Evolutionary conservation across 1,284 basidiomycete genomes (phyloP).

Genomic region (Agroathelia rolfsii): DNA sequence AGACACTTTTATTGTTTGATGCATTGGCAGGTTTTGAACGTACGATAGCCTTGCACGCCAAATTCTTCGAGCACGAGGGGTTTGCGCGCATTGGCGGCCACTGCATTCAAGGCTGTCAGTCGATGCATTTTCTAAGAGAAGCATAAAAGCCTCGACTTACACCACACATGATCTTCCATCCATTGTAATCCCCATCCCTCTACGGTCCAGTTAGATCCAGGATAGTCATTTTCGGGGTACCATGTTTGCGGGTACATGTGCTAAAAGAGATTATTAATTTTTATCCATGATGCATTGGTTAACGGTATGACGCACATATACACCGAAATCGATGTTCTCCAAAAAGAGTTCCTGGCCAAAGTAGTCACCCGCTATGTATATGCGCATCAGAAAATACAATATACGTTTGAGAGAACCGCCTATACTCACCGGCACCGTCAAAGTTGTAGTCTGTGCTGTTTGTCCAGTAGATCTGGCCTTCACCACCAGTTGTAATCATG

Average conservation of each 20-base stretch:
- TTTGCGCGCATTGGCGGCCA: slow-evolving; percentile 38
- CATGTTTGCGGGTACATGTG: slow-evolving; percentile 46
- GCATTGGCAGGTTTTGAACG: slow-evolving; percentile 7
- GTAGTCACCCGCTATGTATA: slow-evolving; percentile 42
- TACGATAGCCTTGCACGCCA: slow-evolving; percentile 34
- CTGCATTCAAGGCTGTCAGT: slow-evolving; percentile 18
- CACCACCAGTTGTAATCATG: slow-evolving; percentile 47
- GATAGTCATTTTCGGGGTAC: slow-evolving; percentile 32
- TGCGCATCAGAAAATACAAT: slow-evolving; percentile 1
- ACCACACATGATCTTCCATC: slow-evolving; percentile 37
- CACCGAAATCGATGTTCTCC: slow-evolving; percentile 46
- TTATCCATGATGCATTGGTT: neutral
- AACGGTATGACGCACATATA: slow-evolving; percentile 29
- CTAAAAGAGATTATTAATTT: slow-evolving; percentile 17
- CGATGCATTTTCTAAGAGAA: neutral
- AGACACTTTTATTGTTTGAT: neutral
- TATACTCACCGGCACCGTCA: slow-evolving; percentile 37
- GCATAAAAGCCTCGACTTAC: slow-evolving; percentile 17
- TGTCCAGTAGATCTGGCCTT: slow-evolving; percentile 46
- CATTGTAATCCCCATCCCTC: slow-evolving; percentile 43
- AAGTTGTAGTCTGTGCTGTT: slow-evolving; percentile 34
- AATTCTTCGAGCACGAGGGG: slow-evolving; percentile 49
- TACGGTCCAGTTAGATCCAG: slow-evolving; percentile 40
- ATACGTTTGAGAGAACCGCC: neutral
- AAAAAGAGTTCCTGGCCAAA: slow-evolving; percentile 39